Evolutionary conservation across 257 asterid species (phyloP).

Genomic region (Verbascum thapsus): DNA sequence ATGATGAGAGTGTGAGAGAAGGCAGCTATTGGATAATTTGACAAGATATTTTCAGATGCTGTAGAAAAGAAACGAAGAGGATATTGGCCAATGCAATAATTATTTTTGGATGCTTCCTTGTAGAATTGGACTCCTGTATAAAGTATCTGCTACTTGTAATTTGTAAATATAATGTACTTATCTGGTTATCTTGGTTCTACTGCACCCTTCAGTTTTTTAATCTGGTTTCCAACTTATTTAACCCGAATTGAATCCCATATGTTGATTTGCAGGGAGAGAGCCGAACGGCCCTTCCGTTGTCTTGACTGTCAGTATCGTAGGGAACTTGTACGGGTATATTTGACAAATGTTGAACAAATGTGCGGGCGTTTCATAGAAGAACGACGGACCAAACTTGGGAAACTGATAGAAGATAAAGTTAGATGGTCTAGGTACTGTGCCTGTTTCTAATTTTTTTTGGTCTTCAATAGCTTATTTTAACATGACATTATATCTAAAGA

Average conservation of each 20-base stretch:
- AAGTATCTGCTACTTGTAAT: not conserved
- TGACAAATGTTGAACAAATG: slow-evolving; percentile 89
- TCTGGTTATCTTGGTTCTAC: slow-evolving; percentile 12
- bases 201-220: slow-evolving; percentile 17
- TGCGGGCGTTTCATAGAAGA: slow-evolving; percentile 92
- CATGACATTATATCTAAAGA: not conserved
- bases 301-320: slow-evolving; percentile 86
- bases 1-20: slow-evolving; percentile 13
- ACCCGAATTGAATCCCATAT: not conserved
- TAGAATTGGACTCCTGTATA: not conserved
- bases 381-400: slow-evolving; percentile 68
- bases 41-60: slow-evolving; percentile 3
- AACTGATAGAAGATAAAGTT: slow-evolving; percentile 80
- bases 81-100: slow-evolving; percentile 6
- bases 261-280: slow-evolving; percentile 76
- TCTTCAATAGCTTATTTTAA: slow-evolving; percentile 10
- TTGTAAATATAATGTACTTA: slow-evolving; percentile 3
- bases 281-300: slow-evolving; percentile 89
- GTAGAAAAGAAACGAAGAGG: slow-evolving; percentile 9
- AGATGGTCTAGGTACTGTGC: slow-evolving; percentile 84
- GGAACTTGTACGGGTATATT: slow-evolving; percentile 89
- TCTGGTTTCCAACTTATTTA: not conserved
- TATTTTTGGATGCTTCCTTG: not conserved
- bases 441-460: slow-evolving; percentile 11
- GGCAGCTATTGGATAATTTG: not conserved